Percentiles rank a stretch among this genome's conserved stretches.
These are phyloP conservation scores for Alternaria novae-zelandiae DNA, from an alignment of 2,329 filamentous ascomycete genomes.

Conservation along the genomic window DNA sequence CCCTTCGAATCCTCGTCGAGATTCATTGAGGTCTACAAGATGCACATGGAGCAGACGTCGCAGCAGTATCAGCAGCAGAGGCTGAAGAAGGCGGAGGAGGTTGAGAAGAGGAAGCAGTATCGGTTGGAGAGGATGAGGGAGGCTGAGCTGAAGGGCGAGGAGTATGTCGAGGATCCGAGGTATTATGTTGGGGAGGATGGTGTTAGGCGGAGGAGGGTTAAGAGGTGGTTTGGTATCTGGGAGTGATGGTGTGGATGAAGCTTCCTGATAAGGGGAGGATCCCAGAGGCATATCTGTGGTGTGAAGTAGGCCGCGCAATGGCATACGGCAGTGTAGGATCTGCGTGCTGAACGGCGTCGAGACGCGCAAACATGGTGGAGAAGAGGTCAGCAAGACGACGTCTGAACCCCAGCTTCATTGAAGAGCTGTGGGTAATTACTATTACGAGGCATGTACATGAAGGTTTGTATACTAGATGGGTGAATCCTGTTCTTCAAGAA, in stretches of 20 bases:
- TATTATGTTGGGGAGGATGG: constrained; percentile 49
- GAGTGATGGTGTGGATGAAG: constrained; percentile 26
- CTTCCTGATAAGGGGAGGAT: background rate
- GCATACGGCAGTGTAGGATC: background rate
- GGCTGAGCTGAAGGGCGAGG: constrained; percentile 43
- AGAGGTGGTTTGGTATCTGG: constrained; percentile 88
- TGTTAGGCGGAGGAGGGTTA: constrained; percentile 62
- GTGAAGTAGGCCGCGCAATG: background rate
- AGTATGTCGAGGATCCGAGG: constrained; percentile 46
- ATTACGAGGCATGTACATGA: constrained; percentile 1
- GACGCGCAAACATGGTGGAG: background rate
- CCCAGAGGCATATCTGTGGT: background rate
- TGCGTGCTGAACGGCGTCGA: background rate
- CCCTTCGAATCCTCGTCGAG: constrained; percentile 72
- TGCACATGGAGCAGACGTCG: constrained; percentile 77
- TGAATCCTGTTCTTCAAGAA: background rate
- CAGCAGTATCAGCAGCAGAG: constrained; percentile 74
- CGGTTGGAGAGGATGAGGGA: constrained; percentile 62
- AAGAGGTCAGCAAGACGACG: background rate
- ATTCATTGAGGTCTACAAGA: constrained; percentile 73
- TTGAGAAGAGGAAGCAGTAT: constrained; percentile 84
- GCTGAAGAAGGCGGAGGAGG: constrained; percentile 78
- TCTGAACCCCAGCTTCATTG: background rate
- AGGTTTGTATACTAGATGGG: background rate
- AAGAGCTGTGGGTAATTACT: background rate